phyloP scores from a whole-genome alignment of 768 basidiomycete genomes.

The Dioszegia hungarica region DNA sequence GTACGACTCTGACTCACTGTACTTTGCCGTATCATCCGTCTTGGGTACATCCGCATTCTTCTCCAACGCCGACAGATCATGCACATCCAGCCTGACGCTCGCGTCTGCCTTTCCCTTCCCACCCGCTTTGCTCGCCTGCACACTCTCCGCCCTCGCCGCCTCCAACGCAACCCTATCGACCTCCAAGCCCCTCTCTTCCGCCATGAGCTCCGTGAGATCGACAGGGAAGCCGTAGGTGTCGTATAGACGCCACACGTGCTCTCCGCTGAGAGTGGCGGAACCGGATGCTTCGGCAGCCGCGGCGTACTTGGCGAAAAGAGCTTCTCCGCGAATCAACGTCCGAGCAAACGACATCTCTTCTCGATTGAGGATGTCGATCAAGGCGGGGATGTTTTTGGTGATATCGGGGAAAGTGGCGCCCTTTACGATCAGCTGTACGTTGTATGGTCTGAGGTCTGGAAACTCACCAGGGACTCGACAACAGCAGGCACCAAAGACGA shows the following conservation, averaged over 20 bases:
- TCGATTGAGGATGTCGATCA: constrained; percentile 93
- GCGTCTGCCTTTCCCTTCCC: constrained; percentile 58
- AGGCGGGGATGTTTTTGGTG: constrained; percentile 68
- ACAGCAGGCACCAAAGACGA: constrained; percentile 85
- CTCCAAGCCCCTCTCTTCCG: constrained; percentile 77
- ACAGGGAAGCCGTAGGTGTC: constrained; percentile 99
- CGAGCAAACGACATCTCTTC: constrained; percentile 96
- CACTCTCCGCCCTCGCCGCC: constrained; percentile 76
- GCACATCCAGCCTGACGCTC: constrained; percentile 83
- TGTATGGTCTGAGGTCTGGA: not conserved
- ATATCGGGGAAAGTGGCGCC: constrained; percentile 89
- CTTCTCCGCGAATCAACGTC: constrained; percentile 95
- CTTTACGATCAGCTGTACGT: constrained; percentile 53
- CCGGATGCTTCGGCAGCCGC: constrained; percentile 61
- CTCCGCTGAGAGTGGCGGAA: constrained; percentile 67
- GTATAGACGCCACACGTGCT: constrained; percentile 94
- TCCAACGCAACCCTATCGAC: constrained; percentile 88
- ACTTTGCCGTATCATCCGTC: constrained; percentile 89
- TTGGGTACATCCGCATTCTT: constrained; percentile 71
- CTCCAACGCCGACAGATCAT: constrained; percentile 83
- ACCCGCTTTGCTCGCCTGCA: constrained; percentile 83
- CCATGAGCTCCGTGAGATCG: constrained; percentile 94
- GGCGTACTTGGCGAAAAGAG: constrained; percentile 86
- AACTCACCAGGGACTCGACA: constrained; percentile 79
- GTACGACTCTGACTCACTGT: constrained; percentile 69